These are phyloP conservation scores for Ganoderma boninense DNA, from an alignment of 1,284 basidiomycete species.

Conservation along the genomic window DNA sequence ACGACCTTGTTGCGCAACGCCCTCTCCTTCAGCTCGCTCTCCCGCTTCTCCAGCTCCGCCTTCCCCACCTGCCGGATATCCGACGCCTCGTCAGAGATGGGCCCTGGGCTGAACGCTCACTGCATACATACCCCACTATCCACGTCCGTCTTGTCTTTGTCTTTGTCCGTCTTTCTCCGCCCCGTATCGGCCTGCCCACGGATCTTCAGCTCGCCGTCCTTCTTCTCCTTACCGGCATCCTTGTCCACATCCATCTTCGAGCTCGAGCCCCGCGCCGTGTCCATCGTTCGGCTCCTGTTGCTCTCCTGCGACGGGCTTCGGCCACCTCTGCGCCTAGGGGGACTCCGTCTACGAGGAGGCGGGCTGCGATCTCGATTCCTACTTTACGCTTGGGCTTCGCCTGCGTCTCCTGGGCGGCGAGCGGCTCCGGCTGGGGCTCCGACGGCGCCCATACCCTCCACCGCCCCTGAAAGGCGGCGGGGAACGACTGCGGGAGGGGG, in stretches of 20 bases:
- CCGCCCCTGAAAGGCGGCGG: conserved; percentile 25
- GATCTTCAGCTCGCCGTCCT: conserved; percentile 67
- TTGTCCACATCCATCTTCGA: conserved; percentile 58
- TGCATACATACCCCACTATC: conserved; percentile 7
- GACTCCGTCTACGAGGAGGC: conserved; percentile 35
- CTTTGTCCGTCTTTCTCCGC: conserved; percentile 49
- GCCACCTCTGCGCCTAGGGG: conserved; percentile 32
- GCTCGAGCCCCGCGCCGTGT: conserved; percentile 23
- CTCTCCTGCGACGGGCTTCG: conserved; percentile 26
- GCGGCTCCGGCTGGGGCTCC: conserved; percentile 37
- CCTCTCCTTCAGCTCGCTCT: conserved; percentile 79
- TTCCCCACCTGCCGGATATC: conserved; percentile 24
- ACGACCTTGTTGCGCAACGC: conserved; percentile 85
- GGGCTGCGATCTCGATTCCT: conserved; percentile 28
- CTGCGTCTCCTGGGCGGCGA: conserved; percentile 50
- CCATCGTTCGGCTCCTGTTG: conserved; percentile 36
- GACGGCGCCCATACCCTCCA: conserved; percentile 32
- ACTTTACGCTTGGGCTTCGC: conserved; percentile 40
- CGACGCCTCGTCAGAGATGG: not conserved
- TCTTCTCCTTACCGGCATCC: conserved; percentile 18
- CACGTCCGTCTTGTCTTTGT: conserved; percentile 38
- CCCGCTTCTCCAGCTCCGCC: conserved; percentile 59
- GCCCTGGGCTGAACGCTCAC: not conserved
- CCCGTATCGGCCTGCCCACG: conserved; percentile 70
- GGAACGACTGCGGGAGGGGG: conserved; percentile 43